Base-by-base conservation (phyloP, 306 rosid species). In the Gastrolobium villosum region DNA sequence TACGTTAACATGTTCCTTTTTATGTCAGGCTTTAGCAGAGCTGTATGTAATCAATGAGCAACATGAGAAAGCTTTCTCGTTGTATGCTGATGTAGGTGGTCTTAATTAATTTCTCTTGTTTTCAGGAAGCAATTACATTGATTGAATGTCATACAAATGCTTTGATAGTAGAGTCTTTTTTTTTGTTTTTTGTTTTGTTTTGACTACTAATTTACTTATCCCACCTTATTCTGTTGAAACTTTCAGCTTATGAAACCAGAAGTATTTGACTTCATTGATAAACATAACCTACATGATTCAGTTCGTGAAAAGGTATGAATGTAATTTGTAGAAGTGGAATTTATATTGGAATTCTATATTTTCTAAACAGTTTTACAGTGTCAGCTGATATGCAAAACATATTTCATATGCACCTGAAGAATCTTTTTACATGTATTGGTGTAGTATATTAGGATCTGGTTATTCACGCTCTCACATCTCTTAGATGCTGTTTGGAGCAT, bases 21-120 rank as follows among this genome's bases (percentile, higher is more conserved):
- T 71, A 60, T 50, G 75, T 67, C 86, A 92, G 97, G 96, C 91
- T 76, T 84, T 90, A 54, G 96, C 93, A 5, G 93, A 88, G 86
- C 80, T 92, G 84, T 92, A 90, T 63, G 88, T 89, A 44, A 90
- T 92, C 71, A 84, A 87, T 77, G 93, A 91, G 73, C 97, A 90
- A 81, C 85, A 82, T 79, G 93, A 87, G 86, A 90, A 90, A 78
- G 97, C 92, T 10, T 90, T 92, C 79, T 87, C 87, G 46, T 83
- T 88, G 30, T 92, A 90, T 89, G 97, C 97, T 70, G 97, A 92
- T 88, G 96, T 92, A 92, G 74, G 97, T 87, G 59, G 62, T 71
- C 45, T 73, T 48, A 64, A 77, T 81, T 32, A 65, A 11, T 34
- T 65, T 79, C 56, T 32, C 62, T 52, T 55, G 35, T 49, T 37